Conservation (phyloP, 2,329 filamentous ascomycete species). For the Ophiostoma tasmaniense region DNA sequence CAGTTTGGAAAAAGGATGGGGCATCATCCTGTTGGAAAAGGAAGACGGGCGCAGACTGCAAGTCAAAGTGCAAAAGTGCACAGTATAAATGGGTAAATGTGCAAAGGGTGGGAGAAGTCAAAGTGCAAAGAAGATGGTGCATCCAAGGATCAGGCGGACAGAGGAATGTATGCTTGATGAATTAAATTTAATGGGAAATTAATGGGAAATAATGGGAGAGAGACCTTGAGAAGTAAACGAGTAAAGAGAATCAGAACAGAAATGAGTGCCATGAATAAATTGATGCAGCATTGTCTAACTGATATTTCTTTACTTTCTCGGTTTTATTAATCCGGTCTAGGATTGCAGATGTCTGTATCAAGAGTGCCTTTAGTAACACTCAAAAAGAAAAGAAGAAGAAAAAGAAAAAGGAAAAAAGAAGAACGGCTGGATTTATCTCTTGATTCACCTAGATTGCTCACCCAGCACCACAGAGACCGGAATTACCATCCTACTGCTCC, state of each 20-base stretch:
- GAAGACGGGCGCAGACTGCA: background rate
- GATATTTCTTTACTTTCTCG: too few relatives aligned
- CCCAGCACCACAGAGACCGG: background rate
- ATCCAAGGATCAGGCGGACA: background rate
- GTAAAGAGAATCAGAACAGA: background rate
- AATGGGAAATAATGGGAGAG: too few relatives aligned
- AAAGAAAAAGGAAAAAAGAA: background rate
- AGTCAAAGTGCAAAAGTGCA: background rate
- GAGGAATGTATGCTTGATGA: background rate
- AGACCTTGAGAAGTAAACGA: background rate
- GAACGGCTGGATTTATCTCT: too few relatives aligned
- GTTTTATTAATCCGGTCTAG: too few relatives aligned
- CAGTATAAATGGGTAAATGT: background rate
- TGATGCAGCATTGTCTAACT: too few relatives aligned
- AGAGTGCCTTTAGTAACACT: too few relatives aligned
- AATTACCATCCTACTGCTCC: background rate
- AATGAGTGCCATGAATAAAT: background rate
- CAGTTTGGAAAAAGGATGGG: slow-evolving; percentile 1
- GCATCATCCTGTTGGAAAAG: background rate
- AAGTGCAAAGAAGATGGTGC: background rate
- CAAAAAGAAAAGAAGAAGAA: background rate
- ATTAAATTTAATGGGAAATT: background rate
- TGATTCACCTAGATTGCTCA: background rate
- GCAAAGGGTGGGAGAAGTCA: background rate
- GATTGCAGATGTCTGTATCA: too few relatives aligned